These are phyloP conservation scores for Kingdonia uniflora DNA, from an alignment of 164 flowering plant species.

Conservation along the genomic window DNA sequence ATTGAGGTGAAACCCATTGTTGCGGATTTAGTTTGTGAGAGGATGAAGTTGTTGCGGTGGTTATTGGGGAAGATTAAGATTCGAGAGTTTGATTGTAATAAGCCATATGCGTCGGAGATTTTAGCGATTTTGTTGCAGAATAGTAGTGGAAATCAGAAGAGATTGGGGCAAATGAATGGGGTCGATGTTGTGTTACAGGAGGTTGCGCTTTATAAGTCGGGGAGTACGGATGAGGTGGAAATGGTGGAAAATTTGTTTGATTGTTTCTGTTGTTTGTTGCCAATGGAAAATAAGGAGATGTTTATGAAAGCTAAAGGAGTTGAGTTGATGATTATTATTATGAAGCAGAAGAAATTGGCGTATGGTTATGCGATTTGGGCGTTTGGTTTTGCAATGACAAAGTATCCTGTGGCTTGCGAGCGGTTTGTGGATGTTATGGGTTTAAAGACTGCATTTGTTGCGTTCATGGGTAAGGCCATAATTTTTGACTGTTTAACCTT, in stretches of 20 bases:
- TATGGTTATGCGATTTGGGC: constrained; percentile 95
- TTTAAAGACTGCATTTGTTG: constrained; percentile 89
- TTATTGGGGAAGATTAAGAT: constrained; percentile 62
- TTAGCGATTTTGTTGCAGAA: constrained; percentile 87
- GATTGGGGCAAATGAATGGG: constrained; percentile 92
- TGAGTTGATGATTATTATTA: constrained; percentile 96
- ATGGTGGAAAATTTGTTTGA: constrained; percentile 97
- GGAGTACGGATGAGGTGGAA: constrained; percentile 87
- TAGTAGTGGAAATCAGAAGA: constrained; percentile 72
- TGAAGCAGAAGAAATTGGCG: constrained; percentile 96
- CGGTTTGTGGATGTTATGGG: constrained; percentile 97
- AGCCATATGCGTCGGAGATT: constrained; percentile 95
- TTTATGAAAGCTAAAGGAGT: constrained; percentile 93
- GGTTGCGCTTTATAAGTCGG: constrained; percentile 87
- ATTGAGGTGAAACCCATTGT: constrained; percentile 85
- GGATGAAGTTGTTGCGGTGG: constrained; percentile 81
- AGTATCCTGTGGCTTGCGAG: constrained; percentile 87
- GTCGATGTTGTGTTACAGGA: constrained; percentile 89
- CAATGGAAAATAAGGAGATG: constrained; percentile 95
- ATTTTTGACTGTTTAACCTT: too few relatives aligned
- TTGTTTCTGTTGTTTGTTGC: constrained; percentile 94
- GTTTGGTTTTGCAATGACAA: constrained; percentile 93
- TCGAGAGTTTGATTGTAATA: constrained; percentile 82
- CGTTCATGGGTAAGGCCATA: constrained; percentile 99
- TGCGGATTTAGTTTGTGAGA: constrained; percentile 86